Percentiles rank a stretch among this genome's conserved stretches.
Evolutionary conservation across 768 basidiomycete species (phyloP).

Genomic region (Trametes coccinea): DNA sequence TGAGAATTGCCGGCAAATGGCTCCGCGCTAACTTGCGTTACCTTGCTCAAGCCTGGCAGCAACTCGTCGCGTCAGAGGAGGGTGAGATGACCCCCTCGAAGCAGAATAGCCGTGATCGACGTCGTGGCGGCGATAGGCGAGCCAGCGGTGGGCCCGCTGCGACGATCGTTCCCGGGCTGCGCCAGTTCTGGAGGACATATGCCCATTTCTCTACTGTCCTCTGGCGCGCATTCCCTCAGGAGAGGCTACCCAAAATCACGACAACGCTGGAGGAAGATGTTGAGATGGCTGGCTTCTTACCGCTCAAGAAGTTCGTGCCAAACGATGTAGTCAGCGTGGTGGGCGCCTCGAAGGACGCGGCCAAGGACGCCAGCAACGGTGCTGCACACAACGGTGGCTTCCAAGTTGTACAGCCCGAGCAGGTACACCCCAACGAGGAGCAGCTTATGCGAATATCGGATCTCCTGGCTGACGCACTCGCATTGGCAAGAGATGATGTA

Average conservation of each 20-base stretch:
- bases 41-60: slow-evolving; percentile 45
- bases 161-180: slow-evolving; percentile 37
- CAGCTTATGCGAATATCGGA: slow-evolving; percentile 93
- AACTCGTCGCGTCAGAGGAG: background rate
- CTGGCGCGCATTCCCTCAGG: slow-evolving; percentile 64
- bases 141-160: slow-evolving; percentile 33
- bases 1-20: slow-evolving; percentile 92
- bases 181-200: slow-evolving; percentile 74
- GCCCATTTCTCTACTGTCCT: slow-evolving; percentile 65
- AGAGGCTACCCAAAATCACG: slow-evolving; percentile 55
- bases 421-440: slow-evolving; percentile 89
- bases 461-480: slow-evolving; percentile 69
- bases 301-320: slow-evolving; percentile 64
- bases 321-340: slow-evolving; percentile 31
- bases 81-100: slow-evolving; percentile 23
- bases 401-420: slow-evolving; percentile 29
- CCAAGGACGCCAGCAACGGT: background rate
- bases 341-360: background rate
- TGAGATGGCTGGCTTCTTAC: slow-evolving; percentile 86
- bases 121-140: slow-evolving; percentile 34
- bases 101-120: slow-evolving; percentile 25
- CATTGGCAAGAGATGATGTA: slow-evolving; percentile 61
- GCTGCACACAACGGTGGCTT: background rate
- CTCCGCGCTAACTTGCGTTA: slow-evolving; percentile 74
- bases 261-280: slow-evolving; percentile 85